Percentiles rank a stretch among this genome's conserved stretches.
Evolutionary conservation across 441 rosid species (phyloP).

Genomic region (Biscutella auriculata): DNA sequence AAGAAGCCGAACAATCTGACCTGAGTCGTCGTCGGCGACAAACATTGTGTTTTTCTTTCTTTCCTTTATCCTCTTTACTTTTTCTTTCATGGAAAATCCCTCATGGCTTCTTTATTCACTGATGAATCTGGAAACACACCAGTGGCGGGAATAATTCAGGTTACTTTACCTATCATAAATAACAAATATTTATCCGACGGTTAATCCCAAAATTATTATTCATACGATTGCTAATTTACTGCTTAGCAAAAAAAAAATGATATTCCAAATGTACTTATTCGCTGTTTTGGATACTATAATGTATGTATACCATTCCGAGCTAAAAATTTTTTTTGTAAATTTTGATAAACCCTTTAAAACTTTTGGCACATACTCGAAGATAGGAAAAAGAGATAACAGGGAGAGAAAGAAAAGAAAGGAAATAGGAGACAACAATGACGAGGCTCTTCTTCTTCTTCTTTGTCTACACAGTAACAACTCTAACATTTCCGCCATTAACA

Average conservation of each 20-base stretch:
- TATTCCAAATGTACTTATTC: too few relatives aligned
- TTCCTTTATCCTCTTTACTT: background rate
- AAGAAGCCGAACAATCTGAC: constrained; percentile 38
- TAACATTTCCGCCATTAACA: constrained; percentile 13
- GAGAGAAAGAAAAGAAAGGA: background rate
- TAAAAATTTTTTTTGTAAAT: too few relatives aligned
- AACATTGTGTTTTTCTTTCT: background rate
- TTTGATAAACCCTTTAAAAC: background rate
- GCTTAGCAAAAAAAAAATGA: too few relatives aligned
- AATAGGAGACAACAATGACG: constrained; percentile 6
- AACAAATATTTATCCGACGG: too few relatives aligned
- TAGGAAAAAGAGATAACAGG: background rate
- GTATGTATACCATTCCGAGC: too few relatives aligned
- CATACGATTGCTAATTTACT: too few relatives aligned
- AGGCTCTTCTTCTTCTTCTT: constrained; percentile 15
- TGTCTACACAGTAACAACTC: constrained; percentile 12
- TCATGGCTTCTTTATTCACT: background rate
- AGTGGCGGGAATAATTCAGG: constrained; percentile 11
- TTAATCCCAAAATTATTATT: too few relatives aligned
- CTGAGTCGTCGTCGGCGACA: constrained; percentile 24
- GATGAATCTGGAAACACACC: background rate
- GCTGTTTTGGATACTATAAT: too few relatives aligned
- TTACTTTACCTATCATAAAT: too few relatives aligned
- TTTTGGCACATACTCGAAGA: too few relatives aligned
- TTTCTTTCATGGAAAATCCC: background rate